Percentiles rank a stretch among this genome's conserved stretches.
Evolutionary conservation across 176 grass and related monocot species (phyloP).

Genomic region (Rhynchospora tenuis): DNA sequence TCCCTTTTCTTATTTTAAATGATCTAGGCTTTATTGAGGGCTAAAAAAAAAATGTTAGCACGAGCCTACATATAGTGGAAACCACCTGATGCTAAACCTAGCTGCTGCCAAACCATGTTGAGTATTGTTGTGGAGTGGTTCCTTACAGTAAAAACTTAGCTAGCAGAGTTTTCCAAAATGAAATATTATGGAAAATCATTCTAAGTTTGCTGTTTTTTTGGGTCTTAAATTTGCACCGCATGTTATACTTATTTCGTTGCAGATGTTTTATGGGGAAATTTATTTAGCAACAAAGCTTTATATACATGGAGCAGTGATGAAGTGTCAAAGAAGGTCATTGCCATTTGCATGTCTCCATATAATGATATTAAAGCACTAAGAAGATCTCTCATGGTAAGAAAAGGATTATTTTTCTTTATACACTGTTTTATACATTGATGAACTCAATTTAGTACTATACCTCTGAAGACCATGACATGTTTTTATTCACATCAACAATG

Average conservation of each 20-base stretch:
- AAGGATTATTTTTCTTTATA: neutral
- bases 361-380: slow-evolving; percentile 42
- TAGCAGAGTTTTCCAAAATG: neutral
- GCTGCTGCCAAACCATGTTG: neutral
- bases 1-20: no score
- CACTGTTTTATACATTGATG: neutral
- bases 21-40: neutral
- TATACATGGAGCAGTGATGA: slow-evolving; percentile 76
- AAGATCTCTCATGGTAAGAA: slow-evolving; percentile 68
- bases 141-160: neutral
- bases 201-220: neutral
- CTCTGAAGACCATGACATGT: neutral
- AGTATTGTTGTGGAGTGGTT: neutral
- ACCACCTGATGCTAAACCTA: neutral
- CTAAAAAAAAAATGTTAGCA: neutral
- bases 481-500: neutral
- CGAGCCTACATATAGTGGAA: neutral
- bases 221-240: neutral
- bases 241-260: neutral
- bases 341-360: slow-evolving; percentile 53
- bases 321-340: slow-evolving; percentile 85
- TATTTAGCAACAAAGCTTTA: slow-evolving; percentile 67
- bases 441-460: neutral
- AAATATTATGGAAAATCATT: neutral
- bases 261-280: slow-evolving; percentile 52